Conservation (phyloP, 306 rosid species). For the Malus orientalis region DNA sequence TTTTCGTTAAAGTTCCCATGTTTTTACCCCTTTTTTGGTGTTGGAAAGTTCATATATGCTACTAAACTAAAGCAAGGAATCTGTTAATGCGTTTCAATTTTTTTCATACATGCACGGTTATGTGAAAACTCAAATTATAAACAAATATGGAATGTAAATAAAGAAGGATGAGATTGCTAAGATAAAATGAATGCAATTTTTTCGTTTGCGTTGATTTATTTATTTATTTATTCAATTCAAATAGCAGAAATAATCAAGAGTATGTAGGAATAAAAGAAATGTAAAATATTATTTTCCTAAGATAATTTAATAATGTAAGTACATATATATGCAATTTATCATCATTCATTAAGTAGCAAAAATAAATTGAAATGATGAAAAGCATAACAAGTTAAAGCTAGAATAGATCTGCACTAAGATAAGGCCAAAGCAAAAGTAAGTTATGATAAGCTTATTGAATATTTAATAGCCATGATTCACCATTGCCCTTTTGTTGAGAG, state of each 20-base stretch:
- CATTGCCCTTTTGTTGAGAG: conserved; percentile 33
- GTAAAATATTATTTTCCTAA: too few relatives aligned
- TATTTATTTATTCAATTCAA: too few relatives aligned
- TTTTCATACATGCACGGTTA: not conserved
- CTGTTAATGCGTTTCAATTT: not conserved
- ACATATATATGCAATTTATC: not conserved
- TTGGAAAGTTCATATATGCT: not conserved
- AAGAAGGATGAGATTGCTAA: not conserved
- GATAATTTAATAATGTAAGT: not conserved
- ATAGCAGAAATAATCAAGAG: too few relatives aligned
- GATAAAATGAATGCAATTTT: not conserved
- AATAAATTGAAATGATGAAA: conserved; percentile 14
- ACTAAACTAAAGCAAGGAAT: not conserved
- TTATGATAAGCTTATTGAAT: conserved; percentile 50
- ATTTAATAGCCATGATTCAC: conserved; percentile 42
- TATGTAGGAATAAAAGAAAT: too few relatives aligned
- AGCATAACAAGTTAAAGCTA: not conserved
- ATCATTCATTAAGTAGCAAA: not conserved
- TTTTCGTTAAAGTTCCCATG: not conserved
- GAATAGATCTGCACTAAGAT: conserved; percentile 22
- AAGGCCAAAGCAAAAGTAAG: conserved; percentile 24
- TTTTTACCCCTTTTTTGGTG: not conserved
- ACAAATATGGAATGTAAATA: not conserved
- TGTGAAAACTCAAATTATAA: not conserved
- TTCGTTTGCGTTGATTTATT: too few relatives aligned